Conservation (phyloP, 2,329 filamentous ascomycete species). For the Ophiostoma ulmi region DNA sequence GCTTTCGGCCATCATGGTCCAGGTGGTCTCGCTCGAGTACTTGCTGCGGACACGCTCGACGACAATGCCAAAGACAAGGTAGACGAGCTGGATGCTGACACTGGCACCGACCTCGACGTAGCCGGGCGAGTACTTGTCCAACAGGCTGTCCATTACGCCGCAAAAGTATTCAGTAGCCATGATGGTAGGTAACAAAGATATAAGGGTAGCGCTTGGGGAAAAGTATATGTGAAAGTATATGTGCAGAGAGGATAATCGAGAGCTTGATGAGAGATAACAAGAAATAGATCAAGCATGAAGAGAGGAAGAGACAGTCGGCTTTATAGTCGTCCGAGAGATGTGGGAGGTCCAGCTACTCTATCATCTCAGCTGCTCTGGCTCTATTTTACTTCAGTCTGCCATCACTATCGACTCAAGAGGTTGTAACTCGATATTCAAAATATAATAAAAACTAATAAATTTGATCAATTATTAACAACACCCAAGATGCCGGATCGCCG, state of each 20-base stretch:
- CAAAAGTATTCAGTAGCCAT: not conserved
- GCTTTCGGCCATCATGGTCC: conserved; percentile 5
- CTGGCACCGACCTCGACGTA: conserved; percentile 15
- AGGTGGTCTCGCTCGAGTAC: conserved; percentile 9
- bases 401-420: not conserved
- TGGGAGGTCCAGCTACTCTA: not conserved
- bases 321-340: not conserved
- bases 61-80: conserved; percentile 6
- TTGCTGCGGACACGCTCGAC: conserved; percentile 8
- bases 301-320: not conserved
- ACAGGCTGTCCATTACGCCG: not conserved
- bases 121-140: not conserved
- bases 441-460: not conserved
- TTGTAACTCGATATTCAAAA: not conserved
- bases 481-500: not conserved
- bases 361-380: not conserved
- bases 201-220: too few species aligned
- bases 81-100: conserved; percentile 15
- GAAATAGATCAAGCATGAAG: not conserved
- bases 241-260: not conserved
- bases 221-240: too few species aligned
- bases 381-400: not conserved
- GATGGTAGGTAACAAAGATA: not conserved
- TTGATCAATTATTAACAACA: not conserved
- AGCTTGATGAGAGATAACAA: not conserved